These are phyloP conservation scores for Botrytis fragariae DNA, from an alignment of 2,329 filamentous ascomycete species.

Conservation along the genomic window DNA sequence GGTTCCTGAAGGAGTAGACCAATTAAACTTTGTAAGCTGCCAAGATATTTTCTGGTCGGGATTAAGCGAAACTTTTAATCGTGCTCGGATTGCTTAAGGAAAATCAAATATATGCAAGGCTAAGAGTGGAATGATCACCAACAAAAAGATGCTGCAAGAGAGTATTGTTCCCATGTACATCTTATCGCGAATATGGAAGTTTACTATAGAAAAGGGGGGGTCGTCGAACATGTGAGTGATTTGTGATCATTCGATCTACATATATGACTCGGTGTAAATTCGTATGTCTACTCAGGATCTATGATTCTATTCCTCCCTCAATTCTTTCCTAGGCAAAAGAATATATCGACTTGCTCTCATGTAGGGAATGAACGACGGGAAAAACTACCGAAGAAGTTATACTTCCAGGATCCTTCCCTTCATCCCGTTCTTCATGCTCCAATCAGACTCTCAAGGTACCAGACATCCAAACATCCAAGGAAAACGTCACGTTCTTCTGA, in stretches of 20 bases:
- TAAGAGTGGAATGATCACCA: background rate
- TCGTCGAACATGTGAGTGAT: background rate
- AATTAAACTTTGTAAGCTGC: constrained; percentile 11
- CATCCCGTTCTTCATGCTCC: background rate
- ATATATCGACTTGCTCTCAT: background rate
- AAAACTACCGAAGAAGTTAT: background rate
- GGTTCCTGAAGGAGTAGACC: constrained; percentile 7
- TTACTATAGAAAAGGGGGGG: background rate
- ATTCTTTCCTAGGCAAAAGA: background rate
- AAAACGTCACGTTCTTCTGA: background rate
- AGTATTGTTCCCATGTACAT: background rate
- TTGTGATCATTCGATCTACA: background rate
- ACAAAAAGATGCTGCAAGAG: background rate
- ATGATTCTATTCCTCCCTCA: background rate
- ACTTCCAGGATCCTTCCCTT: background rate
- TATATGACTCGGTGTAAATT: background rate
- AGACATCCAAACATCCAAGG: background rate
- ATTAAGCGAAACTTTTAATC: constrained; percentile 6
- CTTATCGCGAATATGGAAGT: background rate
- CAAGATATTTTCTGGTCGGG: background rate
- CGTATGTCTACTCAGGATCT: background rate
- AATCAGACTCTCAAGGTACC: background rate
- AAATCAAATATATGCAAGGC: constrained; percentile 15
- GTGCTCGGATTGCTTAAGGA: background rate
- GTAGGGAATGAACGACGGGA: background rate